Base-by-base conservation (phyloP, 345 rosid genomes). In the Heritiera littoralis region DNA sequence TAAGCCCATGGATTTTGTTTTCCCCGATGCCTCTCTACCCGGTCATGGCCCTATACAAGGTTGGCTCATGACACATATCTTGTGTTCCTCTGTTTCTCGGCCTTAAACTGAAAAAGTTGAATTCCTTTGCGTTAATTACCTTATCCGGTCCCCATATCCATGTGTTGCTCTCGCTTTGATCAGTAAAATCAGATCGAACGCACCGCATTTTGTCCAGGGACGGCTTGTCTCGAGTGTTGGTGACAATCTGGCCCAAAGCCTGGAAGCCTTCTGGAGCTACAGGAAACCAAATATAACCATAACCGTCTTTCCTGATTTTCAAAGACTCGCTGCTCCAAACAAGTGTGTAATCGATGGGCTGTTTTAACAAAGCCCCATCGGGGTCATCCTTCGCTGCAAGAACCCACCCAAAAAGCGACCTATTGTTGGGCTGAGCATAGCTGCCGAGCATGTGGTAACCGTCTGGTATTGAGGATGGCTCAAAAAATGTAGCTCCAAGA, bases 311-410 rank as follows among this genome's bases (percentile, higher is more conserved):
- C 78, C 89, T 88, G 76, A 91, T 87, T 38, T 86, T 84, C 74
- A 81, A 20, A 20, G 92, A 80, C 68, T 92, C 92, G 6, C 96
- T 92, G 85, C 85, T 92, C 91, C 90, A 93, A 64, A 92, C 86
- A 58, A 95, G 97, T 61, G 84, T 87, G 84, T 92, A 95, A 83
- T 93, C 99, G 5, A 84, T 3, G 17, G 99, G 99, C 43, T 79
- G 81, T 54, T 82, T 81, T 43, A 95, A 77, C 48, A 95, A 78
- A 60, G 85, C 15, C 72, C 76, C 74, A 54, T 20, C 67, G 4
- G 83, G 61, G 3, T 77, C 83, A 28, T 89, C 95, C 84, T 81
- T 88, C 18, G 83, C 98, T 0, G 77, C 90, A 40, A 95, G 92
- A 83, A 89, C 90, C 93, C 90, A 89, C 1, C 92, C 94, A 48